These are phyloP conservation scores for Senecio squalidus DNA, from an alignment of 140 eudicot genomes.

Conservation along the genomic window DNA sequence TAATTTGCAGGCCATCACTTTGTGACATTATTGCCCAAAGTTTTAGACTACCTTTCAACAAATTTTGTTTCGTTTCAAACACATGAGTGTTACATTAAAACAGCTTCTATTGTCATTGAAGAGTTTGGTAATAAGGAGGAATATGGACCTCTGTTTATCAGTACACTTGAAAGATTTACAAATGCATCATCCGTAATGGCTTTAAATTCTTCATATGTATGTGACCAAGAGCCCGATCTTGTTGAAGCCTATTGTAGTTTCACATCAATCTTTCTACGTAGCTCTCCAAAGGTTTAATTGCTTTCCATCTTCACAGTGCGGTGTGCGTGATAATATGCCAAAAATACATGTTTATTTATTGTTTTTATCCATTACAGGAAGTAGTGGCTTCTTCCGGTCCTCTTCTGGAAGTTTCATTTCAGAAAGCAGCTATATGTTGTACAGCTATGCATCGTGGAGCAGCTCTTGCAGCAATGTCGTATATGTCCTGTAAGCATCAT, in stretches of 20 bases:
- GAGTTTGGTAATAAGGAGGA: slow-evolving; percentile 85
- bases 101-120: slow-evolving; percentile 82
- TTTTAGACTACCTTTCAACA: slow-evolving; percentile 69
- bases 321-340: slow-evolving; percentile 10
- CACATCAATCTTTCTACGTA: slow-evolving; percentile 61
- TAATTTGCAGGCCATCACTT: slow-evolving; percentile 73
- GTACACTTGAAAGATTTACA: slow-evolving; percentile 81
- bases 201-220: slow-evolving; percentile 85
- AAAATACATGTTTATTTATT: background rate
- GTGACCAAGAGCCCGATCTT: slow-evolving; percentile 97
- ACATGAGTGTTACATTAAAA: slow-evolving; percentile 88
- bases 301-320: background rate
- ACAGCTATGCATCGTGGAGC: slow-evolving; percentile 99
- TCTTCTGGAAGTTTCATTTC: slow-evolving; percentile 76
- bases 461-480: slow-evolving; percentile 93
- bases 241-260: slow-evolving; percentile 89
- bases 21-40: slow-evolving; percentile 57
- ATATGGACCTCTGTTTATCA: slow-evolving; percentile 68
- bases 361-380: slow-evolving; percentile 50
- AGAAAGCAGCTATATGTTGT: slow-evolving; percentile 92
- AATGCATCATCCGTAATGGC: slow-evolving; percentile 75
- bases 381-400: slow-evolving; percentile 73
- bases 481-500: slow-evolving; percentile 71
- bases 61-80: slow-evolving; percentile 61
- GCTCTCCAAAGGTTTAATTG: slow-evolving; percentile 61